A percentile compares a stretch with the other conserved stretches of the same genome.
These are phyloP conservation scores for Schizothecium vesticola DNA, from an alignment of 495 filamentous ascomycete genomes.

Conservation along the genomic window DNA sequence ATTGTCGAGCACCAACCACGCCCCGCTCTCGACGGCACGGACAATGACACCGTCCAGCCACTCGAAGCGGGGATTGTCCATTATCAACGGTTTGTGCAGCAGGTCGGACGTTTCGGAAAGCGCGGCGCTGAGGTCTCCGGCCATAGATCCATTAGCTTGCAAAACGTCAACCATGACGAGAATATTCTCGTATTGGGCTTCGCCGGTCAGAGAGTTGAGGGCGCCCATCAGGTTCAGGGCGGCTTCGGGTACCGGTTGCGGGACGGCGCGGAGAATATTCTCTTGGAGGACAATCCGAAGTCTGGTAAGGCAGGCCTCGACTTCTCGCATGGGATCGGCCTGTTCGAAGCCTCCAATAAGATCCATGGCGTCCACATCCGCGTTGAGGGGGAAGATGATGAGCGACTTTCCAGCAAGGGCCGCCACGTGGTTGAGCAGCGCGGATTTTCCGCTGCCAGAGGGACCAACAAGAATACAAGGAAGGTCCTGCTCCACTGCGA, in stretches of 20 bases:
- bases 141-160: slow-evolving; percentile 17
- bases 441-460: slow-evolving; percentile 82
- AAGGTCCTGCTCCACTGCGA: slow-evolving; percentile 79
- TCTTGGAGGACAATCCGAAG: slow-evolving; percentile 51
- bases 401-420: slow-evolving; percentile 65
- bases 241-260: slow-evolving; percentile 36
- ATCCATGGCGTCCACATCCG: slow-evolving; percentile 94
- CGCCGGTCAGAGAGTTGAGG: slow-evolving; percentile 26
- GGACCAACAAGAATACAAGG: slow-evolving; percentile 85
- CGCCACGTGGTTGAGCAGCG: slow-evolving; percentile 72
- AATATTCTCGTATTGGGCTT: slow-evolving; percentile 28
- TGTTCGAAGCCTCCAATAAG: slow-evolving; percentile 96
- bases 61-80: slow-evolving; percentile 76
- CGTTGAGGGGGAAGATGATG: slow-evolving; percentile 76
- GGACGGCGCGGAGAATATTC: slow-evolving; percentile 47
- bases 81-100: slow-evolving; percentile 37
- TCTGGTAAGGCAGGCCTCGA: slow-evolving; percentile 50
- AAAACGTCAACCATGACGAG: slow-evolving; percentile 29
- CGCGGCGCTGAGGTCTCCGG: slow-evolving; percentile 22
- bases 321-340: slow-evolving; percentile 68
- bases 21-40: slow-evolving; percentile 74
- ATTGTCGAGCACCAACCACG: slow-evolving; percentile 94
- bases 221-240: slow-evolving; percentile 40
- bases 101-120: slow-evolving; percentile 34
- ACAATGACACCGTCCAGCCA: slow-evolving; percentile 94